phyloP scores from a whole-genome alignment of 345 rosid species.

The Camelina sativa region DNA sequence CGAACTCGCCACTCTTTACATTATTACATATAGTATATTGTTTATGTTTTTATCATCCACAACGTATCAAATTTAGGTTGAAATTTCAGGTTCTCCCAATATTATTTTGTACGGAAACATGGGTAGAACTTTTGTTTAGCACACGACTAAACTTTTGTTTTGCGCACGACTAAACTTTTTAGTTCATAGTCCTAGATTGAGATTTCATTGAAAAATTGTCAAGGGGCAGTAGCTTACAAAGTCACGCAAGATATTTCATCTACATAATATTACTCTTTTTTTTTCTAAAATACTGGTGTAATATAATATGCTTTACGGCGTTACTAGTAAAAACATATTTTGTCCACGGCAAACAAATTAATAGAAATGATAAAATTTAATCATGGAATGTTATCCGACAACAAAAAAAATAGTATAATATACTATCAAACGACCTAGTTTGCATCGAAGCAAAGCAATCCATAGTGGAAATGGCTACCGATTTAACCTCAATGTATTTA shows the following conservation, averaged over 20 bases:
- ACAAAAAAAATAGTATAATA: background rate
- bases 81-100: conserved; percentile 13
- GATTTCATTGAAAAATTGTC: background rate
- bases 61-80: conserved; percentile 28
- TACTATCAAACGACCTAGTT: background rate
- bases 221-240: background rate
- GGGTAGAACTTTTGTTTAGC: conserved; percentile 22
- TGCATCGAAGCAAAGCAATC: background rate
- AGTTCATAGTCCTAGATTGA: background rate
- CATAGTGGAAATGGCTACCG: background rate
- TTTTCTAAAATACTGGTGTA: background rate
- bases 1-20: conserved; percentile 36
- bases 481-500: background rate
- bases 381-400: background rate
- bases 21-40: background rate
- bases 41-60: conserved; percentile 6
- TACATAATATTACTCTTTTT: background rate
- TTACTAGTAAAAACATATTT: background rate
- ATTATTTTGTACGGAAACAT: conserved; percentile 30
- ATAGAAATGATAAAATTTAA: background rate
- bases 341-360: background rate
- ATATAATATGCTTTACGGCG: conserved; percentile 5
- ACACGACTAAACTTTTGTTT: conserved; percentile 24
- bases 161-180: conserved; percentile 19
- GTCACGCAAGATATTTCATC: background rate